Conservation (phyloP, 441 rosid species). For the Croton setiger region DNA sequence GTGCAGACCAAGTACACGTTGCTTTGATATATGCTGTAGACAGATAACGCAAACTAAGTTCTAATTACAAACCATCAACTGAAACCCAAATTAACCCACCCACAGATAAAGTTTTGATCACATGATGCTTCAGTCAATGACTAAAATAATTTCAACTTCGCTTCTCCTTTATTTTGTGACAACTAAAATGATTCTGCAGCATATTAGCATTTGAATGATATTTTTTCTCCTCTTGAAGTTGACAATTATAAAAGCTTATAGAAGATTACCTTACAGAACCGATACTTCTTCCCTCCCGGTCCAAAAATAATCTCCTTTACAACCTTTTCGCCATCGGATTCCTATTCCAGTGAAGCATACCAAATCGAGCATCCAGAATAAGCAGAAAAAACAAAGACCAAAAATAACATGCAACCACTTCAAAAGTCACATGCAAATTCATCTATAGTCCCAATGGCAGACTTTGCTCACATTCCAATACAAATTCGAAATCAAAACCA, state of each 20-base stretch:
- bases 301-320: constrained; percentile 65
- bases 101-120: constrained; percentile 12
- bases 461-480: too few species aligned
- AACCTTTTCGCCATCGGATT: constrained; percentile 65
- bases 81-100: constrained; percentile 3
- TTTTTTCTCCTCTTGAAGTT: neutral
- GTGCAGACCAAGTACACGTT: constrained; percentile 56
- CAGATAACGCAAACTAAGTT: neutral
- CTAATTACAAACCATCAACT: constrained; percentile 6
- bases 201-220: neutral
- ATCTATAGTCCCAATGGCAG: neutral
- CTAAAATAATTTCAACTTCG: neutral
- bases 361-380: constrained; percentile 4
- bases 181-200: neutral
- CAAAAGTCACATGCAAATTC: neutral
- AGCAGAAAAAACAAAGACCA: neutral
- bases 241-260: constrained; percentile 2
- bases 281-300: constrained; percentile 65
- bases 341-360: constrained; percentile 34
- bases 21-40: constrained; percentile 68
- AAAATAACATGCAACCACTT: neutral
- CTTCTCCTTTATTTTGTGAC: neutral
- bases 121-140: neutral
- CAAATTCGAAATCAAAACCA: too few species aligned
- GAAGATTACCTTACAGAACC: constrained; percentile 70